Percentiles rank a stretch among this genome's conserved stretches.
Evolutionary conservation across 306 rosid genomes (phyloP).

Genomic region (Sindora glabra): DNA sequence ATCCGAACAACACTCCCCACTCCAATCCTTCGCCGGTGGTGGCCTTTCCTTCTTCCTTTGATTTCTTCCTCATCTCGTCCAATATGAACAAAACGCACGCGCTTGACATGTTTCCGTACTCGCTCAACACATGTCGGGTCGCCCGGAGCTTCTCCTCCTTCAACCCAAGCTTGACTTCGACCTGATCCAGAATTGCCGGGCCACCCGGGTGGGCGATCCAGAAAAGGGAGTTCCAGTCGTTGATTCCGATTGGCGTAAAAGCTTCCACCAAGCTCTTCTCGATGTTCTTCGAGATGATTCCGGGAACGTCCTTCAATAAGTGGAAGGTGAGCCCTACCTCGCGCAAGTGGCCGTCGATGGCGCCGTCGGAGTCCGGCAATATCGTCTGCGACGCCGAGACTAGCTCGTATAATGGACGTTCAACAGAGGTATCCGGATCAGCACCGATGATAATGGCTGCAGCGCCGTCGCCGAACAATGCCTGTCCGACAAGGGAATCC

Average conservation of each 20-base stretch:
- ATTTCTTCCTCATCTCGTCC: slow-evolving; percentile 41
- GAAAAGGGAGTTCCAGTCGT: slow-evolving; percentile 51
- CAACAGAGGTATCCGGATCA: slow-evolving; percentile 25
- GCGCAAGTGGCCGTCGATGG: slow-evolving; percentile 46
- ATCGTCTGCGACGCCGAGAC: slow-evolving; percentile 42
- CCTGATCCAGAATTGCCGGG: slow-evolving; percentile 56
- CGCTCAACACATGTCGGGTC: slow-evolving; percentile 36
- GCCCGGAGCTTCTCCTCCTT: slow-evolving; percentile 34
- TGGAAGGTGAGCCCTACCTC: slow-evolving; percentile 56
- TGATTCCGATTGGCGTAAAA: slow-evolving; percentile 36
- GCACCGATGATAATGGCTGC: slow-evolving; percentile 42
- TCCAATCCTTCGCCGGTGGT: slow-evolving; percentile 48
- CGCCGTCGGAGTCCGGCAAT: slow-evolving; percentile 45
- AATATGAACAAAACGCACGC: slow-evolving; percentile 45
- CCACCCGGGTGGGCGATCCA: slow-evolving; percentile 72
- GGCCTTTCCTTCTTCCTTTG: slow-evolving; percentile 24
- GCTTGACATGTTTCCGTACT: slow-evolving; percentile 57
- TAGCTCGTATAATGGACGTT: slow-evolving; percentile 33
- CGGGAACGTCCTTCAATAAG: slow-evolving; percentile 45
- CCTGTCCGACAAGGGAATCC: slow-evolving; percentile 49
- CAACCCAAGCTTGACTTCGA: slow-evolving; percentile 34
- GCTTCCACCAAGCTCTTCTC: slow-evolving; percentile 50
- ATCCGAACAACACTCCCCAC: slow-evolving; percentile 55
- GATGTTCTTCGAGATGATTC: slow-evolving; percentile 48
- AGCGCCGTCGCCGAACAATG: slow-evolving; percentile 52